A percentile compares a stretch with the other conserved stretches of the same genome.
phyloP scores from a whole-genome alignment of 805 yeast species.

The Scheffersomyces ergatensis region DNA sequence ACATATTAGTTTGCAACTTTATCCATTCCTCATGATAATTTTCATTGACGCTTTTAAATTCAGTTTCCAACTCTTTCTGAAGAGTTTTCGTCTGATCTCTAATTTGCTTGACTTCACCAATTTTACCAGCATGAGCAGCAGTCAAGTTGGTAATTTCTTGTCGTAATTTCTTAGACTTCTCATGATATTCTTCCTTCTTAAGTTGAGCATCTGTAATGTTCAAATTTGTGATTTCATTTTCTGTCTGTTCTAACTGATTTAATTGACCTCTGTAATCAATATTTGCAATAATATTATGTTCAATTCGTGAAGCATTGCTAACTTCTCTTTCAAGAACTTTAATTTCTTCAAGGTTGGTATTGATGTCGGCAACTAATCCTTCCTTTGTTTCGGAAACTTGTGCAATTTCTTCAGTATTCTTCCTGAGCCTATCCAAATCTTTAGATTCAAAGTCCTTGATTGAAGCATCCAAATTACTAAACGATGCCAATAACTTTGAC shows the following conservation, averaged over 20 bases:
- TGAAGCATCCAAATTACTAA: conserved; percentile 5
- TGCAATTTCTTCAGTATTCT: conserved; percentile 15
- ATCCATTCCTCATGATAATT: conserved; percentile 70
- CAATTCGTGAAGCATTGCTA: conserved; percentile 57
- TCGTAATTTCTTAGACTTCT: conserved; percentile 50
- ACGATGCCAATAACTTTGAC: conserved; percentile 3
- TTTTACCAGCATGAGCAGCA: conserved; percentile 65
- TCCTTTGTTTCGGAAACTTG: conserved; percentile 19
- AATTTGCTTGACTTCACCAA: conserved; percentile 85
- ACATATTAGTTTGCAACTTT: conserved; percentile 68
- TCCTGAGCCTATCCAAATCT: conserved; percentile 18
- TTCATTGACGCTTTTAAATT: conserved; percentile 65
- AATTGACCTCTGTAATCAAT: conserved; percentile 53
- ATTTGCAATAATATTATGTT: conserved; percentile 63
- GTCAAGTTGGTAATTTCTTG: conserved; percentile 52
- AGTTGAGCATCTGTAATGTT: conserved; percentile 58
- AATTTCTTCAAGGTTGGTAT: conserved; percentile 19
- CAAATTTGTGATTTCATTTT: conserved; percentile 39
- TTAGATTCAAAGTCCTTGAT: conserved; percentile 19
- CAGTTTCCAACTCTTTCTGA: conserved; percentile 60
- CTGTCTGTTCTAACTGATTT: conserved; percentile 33
- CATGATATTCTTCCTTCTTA: conserved; percentile 60
- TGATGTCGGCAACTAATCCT: conserved; percentile 14
- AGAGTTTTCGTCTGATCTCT: conserved; percentile 63
- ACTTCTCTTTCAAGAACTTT: conserved; percentile 38